phyloP scores from a whole-genome alignment of 2,329 filamentous ascomycete genomes.

The Gaeumannomyces sp. region DNA sequence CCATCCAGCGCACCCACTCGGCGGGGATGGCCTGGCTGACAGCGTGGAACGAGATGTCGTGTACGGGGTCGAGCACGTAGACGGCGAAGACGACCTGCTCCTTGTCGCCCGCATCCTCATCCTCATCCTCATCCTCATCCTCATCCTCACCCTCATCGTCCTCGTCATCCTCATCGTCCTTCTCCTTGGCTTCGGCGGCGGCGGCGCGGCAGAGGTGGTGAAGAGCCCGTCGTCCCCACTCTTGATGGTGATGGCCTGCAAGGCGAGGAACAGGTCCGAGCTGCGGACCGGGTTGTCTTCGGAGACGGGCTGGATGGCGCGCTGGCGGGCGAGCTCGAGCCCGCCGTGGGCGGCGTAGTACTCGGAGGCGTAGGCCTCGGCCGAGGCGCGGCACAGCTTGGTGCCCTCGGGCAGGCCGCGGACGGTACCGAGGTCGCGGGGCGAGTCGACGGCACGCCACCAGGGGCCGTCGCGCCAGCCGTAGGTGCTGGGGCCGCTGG shows the following conservation, averaged over 20 bases:
- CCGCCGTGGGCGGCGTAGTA: constrained; percentile 77
- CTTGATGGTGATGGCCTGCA: constrained; percentile 74
- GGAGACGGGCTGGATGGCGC: constrained; percentile 71
- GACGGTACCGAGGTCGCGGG: constrained; percentile 73
- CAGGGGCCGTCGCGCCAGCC: constrained; percentile 94
- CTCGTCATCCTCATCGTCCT: constrained; percentile 43
- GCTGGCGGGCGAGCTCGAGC: constrained; percentile 70
- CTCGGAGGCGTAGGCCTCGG: constrained; percentile 80
- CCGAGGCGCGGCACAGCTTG: constrained; percentile 83
- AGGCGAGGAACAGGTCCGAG: constrained; percentile 90
- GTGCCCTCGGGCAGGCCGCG: constrained; percentile 79
- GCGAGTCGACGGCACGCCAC: constrained; percentile 71
- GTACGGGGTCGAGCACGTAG: constrained; percentile 80
- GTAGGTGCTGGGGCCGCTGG: constrained; percentile 48
- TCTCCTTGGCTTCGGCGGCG: constrained; percentile 45
- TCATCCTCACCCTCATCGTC: constrained; percentile 29
- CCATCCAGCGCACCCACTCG: constrained; percentile 87
- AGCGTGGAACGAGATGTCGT: constrained; percentile 79
- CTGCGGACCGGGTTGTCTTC: constrained; percentile 86
- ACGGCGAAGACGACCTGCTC: constrained; percentile 68
- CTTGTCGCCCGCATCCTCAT: constrained; percentile 42
- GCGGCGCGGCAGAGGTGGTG: constrained; percentile 41
- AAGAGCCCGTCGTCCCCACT: constrained; percentile 60
- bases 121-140: constrained; percentile 40
- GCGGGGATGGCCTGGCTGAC: constrained; percentile 77